Conservation (phyloP, 2,329 filamentous ascomycete genomes). For the Stachybotrys chartarum region DNA sequence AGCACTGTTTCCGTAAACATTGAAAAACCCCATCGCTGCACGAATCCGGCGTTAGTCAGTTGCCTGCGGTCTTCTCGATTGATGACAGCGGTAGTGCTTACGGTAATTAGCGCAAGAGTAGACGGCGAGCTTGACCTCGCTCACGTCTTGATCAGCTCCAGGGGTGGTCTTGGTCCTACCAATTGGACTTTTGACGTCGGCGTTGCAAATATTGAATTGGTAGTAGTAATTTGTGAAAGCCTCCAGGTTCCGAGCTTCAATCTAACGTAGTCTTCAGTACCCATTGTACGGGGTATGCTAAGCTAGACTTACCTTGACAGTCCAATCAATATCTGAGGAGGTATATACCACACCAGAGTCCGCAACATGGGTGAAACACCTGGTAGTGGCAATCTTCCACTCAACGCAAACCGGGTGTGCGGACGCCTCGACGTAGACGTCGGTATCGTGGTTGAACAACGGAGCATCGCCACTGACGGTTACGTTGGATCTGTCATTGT, state of each 20-base stretch:
- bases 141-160: constrained; percentile 45
- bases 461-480: constrained; percentile 34
- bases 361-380: constrained; percentile 36
- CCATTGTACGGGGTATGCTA: accelerated
- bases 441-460: constrained; percentile 40
- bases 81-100: not conserved
- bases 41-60: not conserved
- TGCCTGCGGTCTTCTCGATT: not conserved
- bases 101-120: constrained; percentile 65
- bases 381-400: constrained; percentile 46
- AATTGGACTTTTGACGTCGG: constrained; percentile 51
- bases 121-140: constrained; percentile 55
- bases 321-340: constrained; percentile 68
- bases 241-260: constrained; percentile 56
- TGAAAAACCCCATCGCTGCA: constrained; percentile 43
- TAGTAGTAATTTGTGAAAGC: constrained; percentile 62
- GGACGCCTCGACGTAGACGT: constrained; percentile 22
- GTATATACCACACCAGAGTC: constrained; percentile 58
- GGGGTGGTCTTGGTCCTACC: constrained; percentile 68
- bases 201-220: constrained; percentile 62
- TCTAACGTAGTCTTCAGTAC: constrained; percentile 25
- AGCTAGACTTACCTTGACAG: constrained; percentile 49
- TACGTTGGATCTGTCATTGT: constrained; percentile 28
- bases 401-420: constrained; percentile 57
- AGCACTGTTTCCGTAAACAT: constrained; percentile 51